Conservation (phyloP, 169 alveolate species). For the Cryptosporidium ubiquitum region DNA sequence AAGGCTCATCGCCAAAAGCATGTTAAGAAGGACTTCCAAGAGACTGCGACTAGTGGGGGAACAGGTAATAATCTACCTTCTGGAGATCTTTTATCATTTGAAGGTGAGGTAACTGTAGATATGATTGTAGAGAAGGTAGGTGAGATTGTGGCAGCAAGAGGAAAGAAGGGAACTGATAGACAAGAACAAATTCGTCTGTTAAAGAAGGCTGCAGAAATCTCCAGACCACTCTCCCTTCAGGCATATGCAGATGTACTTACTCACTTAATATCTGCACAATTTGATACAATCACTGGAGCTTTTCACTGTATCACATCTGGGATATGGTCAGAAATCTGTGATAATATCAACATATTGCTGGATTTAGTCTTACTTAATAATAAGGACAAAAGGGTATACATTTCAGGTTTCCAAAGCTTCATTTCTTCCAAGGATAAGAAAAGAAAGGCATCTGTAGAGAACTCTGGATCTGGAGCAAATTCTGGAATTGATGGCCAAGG, state of each 20-base stretch:
- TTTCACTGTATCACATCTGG: slow-evolving; percentile 84
- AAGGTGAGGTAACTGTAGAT: slow-evolving; percentile 85
- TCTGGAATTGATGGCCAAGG: background rate
- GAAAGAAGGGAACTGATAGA: slow-evolving; percentile 89
- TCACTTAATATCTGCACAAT: slow-evolving; percentile 87
- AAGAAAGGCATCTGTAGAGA: slow-evolving; percentile 51
- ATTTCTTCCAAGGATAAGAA: slow-evolving; percentile 76
- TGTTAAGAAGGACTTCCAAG: slow-evolving; percentile 75
- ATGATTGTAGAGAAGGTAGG: slow-evolving; percentile 84
- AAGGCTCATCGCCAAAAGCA: slow-evolving; percentile 77
- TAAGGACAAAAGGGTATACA: slow-evolving; percentile 76
- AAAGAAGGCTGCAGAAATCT: slow-evolving; percentile 85
- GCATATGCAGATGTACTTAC: slow-evolving; percentile 87
- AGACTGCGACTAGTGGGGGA: slow-evolving; percentile 76
- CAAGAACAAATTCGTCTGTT: slow-evolving; percentile 86
- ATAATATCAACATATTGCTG: slow-evolving; percentile 78
- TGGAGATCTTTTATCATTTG: slow-evolving; percentile 82
- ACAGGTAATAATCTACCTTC: slow-evolving; percentile 78
- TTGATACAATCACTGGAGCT: slow-evolving; percentile 89
- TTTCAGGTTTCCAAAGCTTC: slow-evolving; percentile 80
- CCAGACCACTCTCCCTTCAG: slow-evolving; percentile 83
- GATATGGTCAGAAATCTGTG: slow-evolving; percentile 85
- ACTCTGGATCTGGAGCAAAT: background rate
- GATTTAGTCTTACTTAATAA: slow-evolving; percentile 32
- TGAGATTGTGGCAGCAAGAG: slow-evolving; percentile 80